Base-by-base conservation (phyloP, 2,329 filamentous ascomycete species). In the Fusarium chaquense region DNA sequence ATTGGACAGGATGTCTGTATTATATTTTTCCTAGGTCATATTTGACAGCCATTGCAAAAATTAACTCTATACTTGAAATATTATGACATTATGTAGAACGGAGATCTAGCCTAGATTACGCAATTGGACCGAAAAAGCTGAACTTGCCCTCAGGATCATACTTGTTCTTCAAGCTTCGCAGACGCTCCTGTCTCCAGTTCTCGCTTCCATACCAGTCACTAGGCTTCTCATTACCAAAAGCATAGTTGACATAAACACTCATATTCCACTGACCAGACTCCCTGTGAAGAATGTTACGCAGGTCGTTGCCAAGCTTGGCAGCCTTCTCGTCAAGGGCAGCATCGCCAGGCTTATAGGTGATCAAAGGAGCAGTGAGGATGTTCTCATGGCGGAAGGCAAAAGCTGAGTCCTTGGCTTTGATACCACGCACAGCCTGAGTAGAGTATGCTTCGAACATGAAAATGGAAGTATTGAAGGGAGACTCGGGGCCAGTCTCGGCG, bases 401-500 rank as follows among this genome's bases (percentile, higher is more conserved):
- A 10, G 73, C 71, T 24, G 57, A 41, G 4, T 52, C 62, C 12
- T 54, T 18, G 3, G 24, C 18, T 32, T 56, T 18, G 1, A 51
- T 40, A 1, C 50, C 41, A 5, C 70, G 65, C 1, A 75, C 81
- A 2, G 81, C 86, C 24, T 81, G 74, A 10, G 73, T 76, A 2
- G 85, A 81, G 75, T 88, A 89, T 5, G 83, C 83, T 71, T 89
- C 86, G 56, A 88, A 85, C 81, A 88, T 83, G 76, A 87, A 84
- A 45, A 87, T 77, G 3, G 73, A 74, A 22, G 53, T 60, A 47
- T 46, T 67, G 35, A 74, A 73, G 15, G 65, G 70, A 12, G 72
- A 64, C 35, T 35, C 18, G 1, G 56, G 44, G 0, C 57, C 47
- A 4, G 65, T 72, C 16, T 69, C 62, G 6, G 55, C 22, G 7